A percentile compares a stretch with the other conserved stretches of the same genome.
Evolutionary conservation across 2,329 filamentous ascomycete species (phyloP).

Genomic region (Erysiphe pulchra): DNA sequence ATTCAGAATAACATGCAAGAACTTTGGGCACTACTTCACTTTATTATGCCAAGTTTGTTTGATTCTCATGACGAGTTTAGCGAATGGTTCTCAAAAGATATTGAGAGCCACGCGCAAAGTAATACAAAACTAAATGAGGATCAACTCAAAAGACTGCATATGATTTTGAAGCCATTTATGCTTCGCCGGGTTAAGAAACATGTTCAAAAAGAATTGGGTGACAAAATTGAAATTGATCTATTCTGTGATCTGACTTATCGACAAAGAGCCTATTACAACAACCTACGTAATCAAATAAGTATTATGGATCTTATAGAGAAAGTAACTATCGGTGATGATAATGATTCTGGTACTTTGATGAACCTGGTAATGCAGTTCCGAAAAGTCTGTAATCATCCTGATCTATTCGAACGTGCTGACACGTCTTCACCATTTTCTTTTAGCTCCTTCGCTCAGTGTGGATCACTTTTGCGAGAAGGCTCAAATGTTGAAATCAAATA

Average conservation of each 20-base stretch:
- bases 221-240: slow-evolving; percentile 93
- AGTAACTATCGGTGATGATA: slow-evolving; percentile 76
- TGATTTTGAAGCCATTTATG: slow-evolving; percentile 99
- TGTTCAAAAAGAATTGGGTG: slow-evolving; percentile 92
- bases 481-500: slow-evolving; percentile 57
- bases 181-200: slow-evolving; percentile 98
- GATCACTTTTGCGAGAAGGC: slow-evolving; percentile 81
- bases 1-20: slow-evolving; percentile 99
- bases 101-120: slow-evolving; percentile 93
- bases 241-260: slow-evolving; percentile 95
- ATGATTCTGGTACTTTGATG: slow-evolving; percentile 90
- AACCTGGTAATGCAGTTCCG: slow-evolving; percentile 99
- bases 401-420: slow-evolving; percentile 86
- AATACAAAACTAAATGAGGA: slow-evolving; percentile 99
- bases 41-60: slow-evolving; percentile 99
- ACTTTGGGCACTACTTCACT: slow-evolving; percentile 88
- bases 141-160: slow-evolving; percentile 84
- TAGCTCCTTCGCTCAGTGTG: slow-evolving; percentile 79
- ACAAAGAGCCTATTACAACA: slow-evolving; percentile 79
- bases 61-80: slow-evolving; percentile 83
- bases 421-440: slow-evolving; percentile 66
- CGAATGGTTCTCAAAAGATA: slow-evolving; percentile 87
- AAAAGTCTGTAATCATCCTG: slow-evolving; percentile 96
- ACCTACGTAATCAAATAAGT: slow-evolving; percentile 86
- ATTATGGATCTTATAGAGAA: slow-evolving; percentile 98